Evolutionary conservation across 768 basidiomycete species (phyloP), one percentile per base, ranked within the genome.

Genomic region (Coprinopsis marcescibilis): DNA sequence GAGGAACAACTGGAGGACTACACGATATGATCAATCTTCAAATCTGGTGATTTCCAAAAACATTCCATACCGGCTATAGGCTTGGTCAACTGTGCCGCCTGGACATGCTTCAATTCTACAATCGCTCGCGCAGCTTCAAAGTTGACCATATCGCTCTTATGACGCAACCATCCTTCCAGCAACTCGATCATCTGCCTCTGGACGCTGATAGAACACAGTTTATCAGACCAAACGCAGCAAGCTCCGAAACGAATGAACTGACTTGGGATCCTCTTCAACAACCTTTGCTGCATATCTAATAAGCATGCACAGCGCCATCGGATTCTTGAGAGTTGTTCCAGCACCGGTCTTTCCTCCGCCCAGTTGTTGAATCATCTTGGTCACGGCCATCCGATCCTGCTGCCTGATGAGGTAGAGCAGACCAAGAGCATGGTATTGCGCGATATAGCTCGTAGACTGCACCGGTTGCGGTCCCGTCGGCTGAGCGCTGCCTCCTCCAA

Each of bases 131-230:
- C 95, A 17, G 96, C 96, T 65, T 99, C 96, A 51, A 93, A 89
- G 68, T 98, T 98, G 60, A 99, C 96, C 95, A 97, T 99, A 63
- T 99, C 96, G 56, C 92, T 96, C 74, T 99, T 99, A 69, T 99
- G 96, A 49, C 93, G 82, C 50, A 98, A 71, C 83, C 93, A 94
- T 26, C 88, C 85, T 61, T 98, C 96, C 29, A 98, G 73, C 34
- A 96, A 76, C 53, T 98, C 96, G 43, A 91, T 72, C 78, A 97
- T 95, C 57, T 89, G 92, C 51, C 78, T 82, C 65, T 95, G 92
- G 20, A 94, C 72, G 60, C 95, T 99, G 55, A 1, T 21, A 15
- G 26, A 43, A 35, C 34, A 15, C 30, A 32, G 32, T 49, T 24
- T 26, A 58, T 47, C 24, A 55, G 10, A 8, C 6, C 12, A 8